Evolutionary conservation across 2,329 filamentous ascomycete species (phyloP).

Genomic region (Nakataea oryzae): DNA sequence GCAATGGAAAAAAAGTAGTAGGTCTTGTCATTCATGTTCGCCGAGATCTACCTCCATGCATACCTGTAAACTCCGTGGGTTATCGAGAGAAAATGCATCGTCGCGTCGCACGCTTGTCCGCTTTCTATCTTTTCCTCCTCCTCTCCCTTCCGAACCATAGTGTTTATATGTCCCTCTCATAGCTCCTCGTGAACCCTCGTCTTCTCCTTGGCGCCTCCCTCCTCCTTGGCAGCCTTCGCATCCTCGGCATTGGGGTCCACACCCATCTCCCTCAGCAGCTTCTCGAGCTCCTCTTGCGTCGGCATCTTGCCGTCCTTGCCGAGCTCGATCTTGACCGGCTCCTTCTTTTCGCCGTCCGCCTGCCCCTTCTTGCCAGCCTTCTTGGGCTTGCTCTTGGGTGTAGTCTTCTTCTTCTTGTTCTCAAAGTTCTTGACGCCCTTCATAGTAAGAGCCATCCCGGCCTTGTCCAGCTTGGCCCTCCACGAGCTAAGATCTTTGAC

Average conservation of each 20-base stretch:
- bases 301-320: constrained; percentile 31
- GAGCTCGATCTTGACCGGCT: constrained; percentile 30
- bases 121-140: neutral
- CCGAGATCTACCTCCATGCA: neutral
- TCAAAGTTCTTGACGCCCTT: constrained; percentile 52
- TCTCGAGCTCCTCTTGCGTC: constrained; percentile 32
- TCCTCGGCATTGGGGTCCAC: constrained; percentile 11
- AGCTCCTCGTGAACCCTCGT: constrained; percentile 21
- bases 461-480: constrained; percentile 61
- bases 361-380: constrained; percentile 17
- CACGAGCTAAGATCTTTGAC: constrained; percentile 61
- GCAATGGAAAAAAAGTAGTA: neutral
- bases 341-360: constrained; percentile 16
- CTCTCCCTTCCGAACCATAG: neutral
- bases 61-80: constrained; percentile 1
- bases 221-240: constrained; percentile 14
- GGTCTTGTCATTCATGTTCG: neutral
- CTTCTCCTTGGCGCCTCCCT: constrained; percentile 9
- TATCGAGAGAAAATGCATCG: constrained; percentile 6
- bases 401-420: constrained; percentile 28
- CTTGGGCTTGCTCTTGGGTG: constrained; percentile 28
- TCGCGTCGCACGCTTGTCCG: constrained; percentile 1
- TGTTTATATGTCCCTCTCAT: constrained; percentile 7
- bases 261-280: constrained; percentile 38
- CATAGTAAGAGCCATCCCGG: constrained; percentile 58